Base-by-base conservation (phyloP, 1,284 basidiomycete genomes). In the Rhodofomes roseus region DNA sequence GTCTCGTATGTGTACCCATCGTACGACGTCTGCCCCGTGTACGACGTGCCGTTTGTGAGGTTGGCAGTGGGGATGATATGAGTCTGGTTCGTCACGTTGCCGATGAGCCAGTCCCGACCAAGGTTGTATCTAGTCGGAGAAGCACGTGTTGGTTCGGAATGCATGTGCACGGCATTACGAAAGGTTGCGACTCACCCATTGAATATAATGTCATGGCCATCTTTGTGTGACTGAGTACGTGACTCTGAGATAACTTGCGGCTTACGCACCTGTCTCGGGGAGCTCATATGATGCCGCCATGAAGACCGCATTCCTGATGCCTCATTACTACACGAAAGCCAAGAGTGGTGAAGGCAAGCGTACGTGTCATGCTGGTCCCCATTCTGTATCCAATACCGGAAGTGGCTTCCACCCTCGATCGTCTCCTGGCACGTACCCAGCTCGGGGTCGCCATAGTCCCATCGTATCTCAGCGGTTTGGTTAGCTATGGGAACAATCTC, bases 341-440 rank as follows among this genome's bases (percentile, higher is more conserved):
- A 34, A 51, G 22, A 52, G 46, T 50, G 12, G 20, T 54, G 39
- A 36, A 58, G 22, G 40, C 40, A 43, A 16, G 68, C 78, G 50
- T 50, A 82, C 79, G 81, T 89, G 64, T 91, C 79, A 1, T 77
- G 84, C 9, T 75, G 62, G 2, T 78, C 74, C 0, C 89, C 90
- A 61, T 90, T 80, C 74, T 97, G 95, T 1, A 81, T 73, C 92
- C 93, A 98, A 74, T 95, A 96, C 27, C 96, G 84, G 71, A 96
- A 87, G 70, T 98, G 96, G 67, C 92, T 85, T 5, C 96, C 96
- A 12, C 96, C 96, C 62, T 91, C 68, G 54, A 97, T 82, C 2
- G 92, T 92, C 74, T 98, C 94, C 64, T 81, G 78, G 71, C 93
- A 95, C 1, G 92, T 85, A 0, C 94, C 94, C 18, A 94, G 72